Evolutionary conservation across 106 monocot genomes (phyloP).

Genomic region (Gastrodia elata): DNA sequence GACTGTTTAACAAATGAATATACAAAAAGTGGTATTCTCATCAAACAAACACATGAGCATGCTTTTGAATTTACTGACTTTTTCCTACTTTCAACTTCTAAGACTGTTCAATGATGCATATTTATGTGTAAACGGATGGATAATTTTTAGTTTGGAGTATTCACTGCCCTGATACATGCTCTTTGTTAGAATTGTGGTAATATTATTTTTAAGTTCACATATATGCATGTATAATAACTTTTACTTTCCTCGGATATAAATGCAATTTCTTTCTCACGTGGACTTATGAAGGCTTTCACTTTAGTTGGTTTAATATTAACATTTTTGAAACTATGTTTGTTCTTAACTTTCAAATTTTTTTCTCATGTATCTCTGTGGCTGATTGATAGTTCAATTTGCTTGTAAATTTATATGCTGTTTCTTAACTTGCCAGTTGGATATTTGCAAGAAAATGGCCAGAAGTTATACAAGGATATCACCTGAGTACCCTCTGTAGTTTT

Average conservation of each 20-base stretch:
- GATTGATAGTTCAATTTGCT: background rate
- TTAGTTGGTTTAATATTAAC: background rate
- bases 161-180: background rate
- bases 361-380: background rate
- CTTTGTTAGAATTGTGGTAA: background rate
- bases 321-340: background rate
- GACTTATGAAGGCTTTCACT: background rate
- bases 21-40: too few relatives aligned
- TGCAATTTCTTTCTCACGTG: background rate
- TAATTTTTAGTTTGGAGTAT: background rate
- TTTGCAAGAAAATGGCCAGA: constrained; percentile 99
- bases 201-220: background rate
- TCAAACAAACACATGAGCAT: too few relatives aligned
- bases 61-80: background rate
- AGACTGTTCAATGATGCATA: background rate
- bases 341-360: background rate
- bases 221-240: background rate
- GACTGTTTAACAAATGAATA: too few relatives aligned
- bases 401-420: background rate
- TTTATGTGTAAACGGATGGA: background rate
- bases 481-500: constrained; percentile 53
- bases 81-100: background rate
- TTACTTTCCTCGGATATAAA: background rate
- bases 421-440: constrained; percentile 68
- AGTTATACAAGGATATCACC: constrained; percentile 52